Conservation (phyloP, 2,329 filamentous ascomycete genomes). For the Fusarium decemcellulare region DNA sequence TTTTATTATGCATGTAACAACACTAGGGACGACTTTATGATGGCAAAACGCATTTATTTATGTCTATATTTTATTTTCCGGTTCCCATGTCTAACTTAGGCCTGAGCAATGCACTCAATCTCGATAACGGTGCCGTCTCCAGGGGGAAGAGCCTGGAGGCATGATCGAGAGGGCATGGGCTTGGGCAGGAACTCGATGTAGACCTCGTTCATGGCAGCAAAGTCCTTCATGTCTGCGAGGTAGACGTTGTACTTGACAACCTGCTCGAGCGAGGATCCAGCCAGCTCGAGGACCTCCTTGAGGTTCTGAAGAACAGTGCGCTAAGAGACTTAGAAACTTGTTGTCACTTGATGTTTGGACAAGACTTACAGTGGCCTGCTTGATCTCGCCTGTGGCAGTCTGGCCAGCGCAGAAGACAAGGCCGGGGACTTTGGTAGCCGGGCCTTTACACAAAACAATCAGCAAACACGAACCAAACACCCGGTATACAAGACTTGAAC, state of each 20-base stretch:
- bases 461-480: neutral
- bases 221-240: conserved; percentile 79
- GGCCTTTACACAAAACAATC: conserved; percentile 46
- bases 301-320: conserved; percentile 63
- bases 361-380: conserved; percentile 51
- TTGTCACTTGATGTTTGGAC: neutral
- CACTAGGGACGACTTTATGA: neutral
- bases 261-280: conserved; percentile 72
- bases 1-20: neutral
- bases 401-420: conserved; percentile 63
- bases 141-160: conserved; percentile 56
- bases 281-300: conserved; percentile 76
- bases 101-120: conserved; percentile 61
- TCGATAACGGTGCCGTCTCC: conserved; percentile 58
- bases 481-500: conserved; percentile 10
- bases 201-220: conserved; percentile 72
- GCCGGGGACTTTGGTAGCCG: conserved; percentile 60
- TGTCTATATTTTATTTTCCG: neutral
- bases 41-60: neutral
- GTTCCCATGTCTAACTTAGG: conserved; percentile 18
- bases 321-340: neutral
- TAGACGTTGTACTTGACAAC: conserved; percentile 82
- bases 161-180: conserved; percentile 59
- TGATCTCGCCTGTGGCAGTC: conserved; percentile 64
- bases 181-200: conserved; percentile 57